A percentile compares a stretch with the other conserved stretches of the same genome.
Conservation (phyloP, 305 asterid genomes). For the Stenogyne calaminthoides region DNA sequence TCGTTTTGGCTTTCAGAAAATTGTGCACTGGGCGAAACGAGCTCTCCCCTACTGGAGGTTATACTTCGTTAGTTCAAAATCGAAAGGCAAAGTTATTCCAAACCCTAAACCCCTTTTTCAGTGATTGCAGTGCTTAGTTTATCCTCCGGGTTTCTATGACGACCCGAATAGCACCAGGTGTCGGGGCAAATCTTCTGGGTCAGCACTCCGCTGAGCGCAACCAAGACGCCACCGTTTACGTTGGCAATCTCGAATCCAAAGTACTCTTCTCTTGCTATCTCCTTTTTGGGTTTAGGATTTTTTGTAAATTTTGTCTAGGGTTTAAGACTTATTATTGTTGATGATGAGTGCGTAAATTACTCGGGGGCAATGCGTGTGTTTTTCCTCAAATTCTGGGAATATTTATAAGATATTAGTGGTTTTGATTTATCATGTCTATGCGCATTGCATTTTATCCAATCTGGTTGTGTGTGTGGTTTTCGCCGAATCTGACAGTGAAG, state of each 20-base stretch:
- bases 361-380: neutral
- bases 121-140: neutral
- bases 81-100: neutral
- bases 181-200: slow-evolving; percentile 86
- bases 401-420: neutral
- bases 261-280: slow-evolving; percentile 31
- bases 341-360: neutral
- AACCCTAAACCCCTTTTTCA: slow-evolving; percentile 10
- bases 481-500: neutral
- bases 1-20: too few relatives aligned
- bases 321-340: neutral
- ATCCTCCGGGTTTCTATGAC: slow-evolving; percentile 47
- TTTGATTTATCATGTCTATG: neutral
- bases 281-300: slow-evolving; percentile 12
- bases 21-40: too few relatives aligned
- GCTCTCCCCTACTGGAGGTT: neutral
- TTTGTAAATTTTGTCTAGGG: slow-evolving; percentile 13
- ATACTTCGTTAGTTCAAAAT: neutral
- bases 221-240: slow-evolving; percentile 96
- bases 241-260: slow-evolving; percentile 85
- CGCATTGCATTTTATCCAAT: neutral
- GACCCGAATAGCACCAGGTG: slow-evolving; percentile 93
- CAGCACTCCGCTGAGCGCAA: slow-evolving; percentile 97
- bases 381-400: neutral
- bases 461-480: neutral